Percentiles rank a stretch among this genome's conserved stretches.
These are phyloP conservation scores for Silene noctiflora DNA, from an alignment of 179 eudicot genomes.

Conservation along the genomic window DNA sequence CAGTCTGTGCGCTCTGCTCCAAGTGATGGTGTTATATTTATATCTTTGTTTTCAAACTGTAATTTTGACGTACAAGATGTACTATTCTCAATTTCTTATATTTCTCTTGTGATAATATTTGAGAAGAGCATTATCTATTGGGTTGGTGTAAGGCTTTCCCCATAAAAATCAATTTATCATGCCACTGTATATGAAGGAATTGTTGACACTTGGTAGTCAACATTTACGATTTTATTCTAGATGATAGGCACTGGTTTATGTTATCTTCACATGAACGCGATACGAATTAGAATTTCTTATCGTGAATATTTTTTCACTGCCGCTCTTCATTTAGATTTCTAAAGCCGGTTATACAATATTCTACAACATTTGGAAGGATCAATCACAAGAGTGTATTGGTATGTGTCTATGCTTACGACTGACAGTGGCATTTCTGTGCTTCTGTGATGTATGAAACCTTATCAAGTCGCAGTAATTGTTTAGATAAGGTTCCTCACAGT, in stretches of 20 bases:
- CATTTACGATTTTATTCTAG: neutral
- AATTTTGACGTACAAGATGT: constrained; percentile 9
- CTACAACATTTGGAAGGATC: constrained; percentile 4
- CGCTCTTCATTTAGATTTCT: neutral
- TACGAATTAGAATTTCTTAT: neutral
- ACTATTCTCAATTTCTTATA: neutral
- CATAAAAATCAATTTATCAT: constrained; percentile 4
- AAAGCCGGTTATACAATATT: neutral
- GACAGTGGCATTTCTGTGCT: neutral
- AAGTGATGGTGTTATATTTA: neutral
- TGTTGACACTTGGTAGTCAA: constrained; percentile 8
- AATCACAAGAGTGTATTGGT: neutral
- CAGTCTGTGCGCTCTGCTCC: constrained; percentile 4
- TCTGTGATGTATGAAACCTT: constrained; percentile 3
- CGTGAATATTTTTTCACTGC: neutral
- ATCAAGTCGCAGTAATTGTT: constrained; percentile 2
- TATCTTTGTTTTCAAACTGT: neutral
- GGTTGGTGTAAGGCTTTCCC: neutral
- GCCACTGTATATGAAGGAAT: neutral
- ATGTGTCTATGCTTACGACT: constrained; percentile 5
- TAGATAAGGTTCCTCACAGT: neutral
- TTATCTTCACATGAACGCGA: neutral
- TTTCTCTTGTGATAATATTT: neutral
- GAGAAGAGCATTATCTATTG: constrained; percentile 2
- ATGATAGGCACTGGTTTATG: neutral